Base-by-base conservation (phyloP, 2,329 filamentous ascomycete species). In the Claviceps sp. region DNA sequence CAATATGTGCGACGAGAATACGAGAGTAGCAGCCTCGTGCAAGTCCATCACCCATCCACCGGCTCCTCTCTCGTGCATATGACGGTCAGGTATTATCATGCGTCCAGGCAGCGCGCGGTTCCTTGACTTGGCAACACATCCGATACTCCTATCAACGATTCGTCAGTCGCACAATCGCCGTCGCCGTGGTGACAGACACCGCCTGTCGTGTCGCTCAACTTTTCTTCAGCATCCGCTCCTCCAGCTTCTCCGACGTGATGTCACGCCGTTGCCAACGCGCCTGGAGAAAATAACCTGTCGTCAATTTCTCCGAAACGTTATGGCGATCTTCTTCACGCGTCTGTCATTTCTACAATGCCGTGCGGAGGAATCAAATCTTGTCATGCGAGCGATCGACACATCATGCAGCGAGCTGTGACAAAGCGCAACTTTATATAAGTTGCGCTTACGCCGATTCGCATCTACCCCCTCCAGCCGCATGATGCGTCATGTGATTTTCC, bases 1-100 rank as follows among this genome's bases (percentile, higher is more conserved):
- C 44, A 46, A 47, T 43, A 37, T 13, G 41, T 50, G 24, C 43
- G 44, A 16, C 38, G 17, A 26, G 48, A 53, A 53, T 53, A 53
- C 52, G 52, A 50, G 44, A n/a, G 39, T 16, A 26, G 26, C 42
- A 30, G 44, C 37, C 39, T 45, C 48, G 26, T 47, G 7, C 44
- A 22, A 49, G 40, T 7, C n/a, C 41, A 22, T 30, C n/a, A 44
- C 40, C 39, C 24, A 47, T 41, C 43, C 43, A 45, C 42, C 26
- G 22, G 5, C 38, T 42, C 44, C 37, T 42, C 44, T 37, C 16
- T 44, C 30, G 17, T 39, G 45, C 50, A 52, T 38, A 14, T 14
- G 10, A n/a, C n/a, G 30, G 2, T 19, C 22, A 50, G 14, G n/a
- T 22, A 40, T 16, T 8, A 17, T 41, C 39, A 41, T 41, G 39